Evolutionary conservation across 176 grass and related monocot species (phyloP).

Genomic region (Eragrostis nindensis): DNA sequence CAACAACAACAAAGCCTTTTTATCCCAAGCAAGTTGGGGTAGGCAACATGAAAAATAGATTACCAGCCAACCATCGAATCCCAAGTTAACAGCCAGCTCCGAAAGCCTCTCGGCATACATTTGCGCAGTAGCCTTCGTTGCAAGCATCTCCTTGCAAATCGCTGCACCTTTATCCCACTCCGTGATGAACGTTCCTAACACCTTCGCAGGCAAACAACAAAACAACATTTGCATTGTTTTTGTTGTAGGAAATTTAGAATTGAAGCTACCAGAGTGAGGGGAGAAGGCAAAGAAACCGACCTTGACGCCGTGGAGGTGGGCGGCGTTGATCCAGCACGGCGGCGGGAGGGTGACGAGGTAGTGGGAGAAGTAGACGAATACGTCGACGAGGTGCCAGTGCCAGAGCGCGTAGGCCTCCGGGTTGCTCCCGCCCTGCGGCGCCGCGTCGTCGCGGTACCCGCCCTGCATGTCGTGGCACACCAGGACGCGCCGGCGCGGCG

Average conservation of each 20-base stretch:
- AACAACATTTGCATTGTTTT: neutral
- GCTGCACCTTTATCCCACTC: constrained; percentile 77
- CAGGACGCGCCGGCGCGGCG: constrained; percentile 62
- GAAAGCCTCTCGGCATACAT: constrained; percentile 83
- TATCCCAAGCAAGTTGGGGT: too few relatives aligned
- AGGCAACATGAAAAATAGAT: constrained; percentile 19
- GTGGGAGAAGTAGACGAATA: constrained; percentile 98
- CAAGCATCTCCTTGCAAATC: constrained; percentile 71
- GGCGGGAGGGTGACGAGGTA: constrained; percentile 93
- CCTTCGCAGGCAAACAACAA: constrained; percentile 46
- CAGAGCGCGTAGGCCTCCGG: constrained; percentile 81
- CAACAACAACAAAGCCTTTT: too few relatives aligned
- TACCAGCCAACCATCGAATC: constrained; percentile 98
- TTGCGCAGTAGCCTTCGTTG: constrained; percentile 63
- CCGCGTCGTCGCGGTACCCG: constrained; percentile 74
- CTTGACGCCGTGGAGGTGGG: constrained; percentile 90
- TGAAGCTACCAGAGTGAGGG: neutral
- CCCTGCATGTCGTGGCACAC: constrained; percentile 93
- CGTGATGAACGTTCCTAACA: constrained; percentile 76
- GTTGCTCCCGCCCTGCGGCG: constrained; percentile 71
- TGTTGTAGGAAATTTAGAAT: constrained; percentile 2
- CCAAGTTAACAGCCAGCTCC: constrained; percentile 65
- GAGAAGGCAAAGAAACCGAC: constrained; percentile 31
- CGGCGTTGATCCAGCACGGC: constrained; percentile 89
- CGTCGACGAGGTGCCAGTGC: constrained; percentile 92